These are phyloP conservation scores for Penstemon barbatus DNA, from an alignment of 257 asterid genomes.

Conservation along the genomic window DNA sequence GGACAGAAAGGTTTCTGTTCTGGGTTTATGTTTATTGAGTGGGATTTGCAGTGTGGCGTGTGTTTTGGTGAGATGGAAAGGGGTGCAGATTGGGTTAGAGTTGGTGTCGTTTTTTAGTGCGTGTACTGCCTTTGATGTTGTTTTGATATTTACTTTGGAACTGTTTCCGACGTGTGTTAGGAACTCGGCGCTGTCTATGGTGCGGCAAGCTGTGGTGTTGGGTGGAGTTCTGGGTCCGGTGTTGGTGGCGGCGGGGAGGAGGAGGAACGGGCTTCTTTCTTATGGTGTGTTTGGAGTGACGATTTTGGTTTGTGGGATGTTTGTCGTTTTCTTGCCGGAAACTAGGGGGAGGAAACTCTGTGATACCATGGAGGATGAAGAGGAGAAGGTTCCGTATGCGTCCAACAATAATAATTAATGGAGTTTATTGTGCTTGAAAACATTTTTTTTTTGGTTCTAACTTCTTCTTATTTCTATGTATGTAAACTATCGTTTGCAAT, in stretches of 20 bases:
- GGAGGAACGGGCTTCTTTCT: conserved; percentile 33
- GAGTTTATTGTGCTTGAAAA: background rate
- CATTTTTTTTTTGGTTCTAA: too few relatives aligned
- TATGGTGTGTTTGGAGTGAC: conserved; percentile 63
- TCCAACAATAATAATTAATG: background rate
- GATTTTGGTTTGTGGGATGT: conserved; percentile 35
- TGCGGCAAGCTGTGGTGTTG: conserved; percentile 59
- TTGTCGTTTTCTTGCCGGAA: conserved; percentile 58
- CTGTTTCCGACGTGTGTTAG: conserved; percentile 73
- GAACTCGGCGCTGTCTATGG: conserved; percentile 73
- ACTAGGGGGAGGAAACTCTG: conserved; percentile 51
- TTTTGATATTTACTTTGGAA: conserved; percentile 58
- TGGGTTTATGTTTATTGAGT: conserved; percentile 45
- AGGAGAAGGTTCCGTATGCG: conserved; percentile 20
- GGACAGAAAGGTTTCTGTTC: conserved; percentile 36
- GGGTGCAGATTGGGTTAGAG: conserved; percentile 47
- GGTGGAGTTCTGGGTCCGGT: conserved; percentile 59
- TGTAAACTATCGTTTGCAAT: too few relatives aligned
- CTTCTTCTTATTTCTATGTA: too few relatives aligned
- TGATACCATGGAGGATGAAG: conserved; percentile 65
- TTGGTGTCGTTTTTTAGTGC: conserved; percentile 57
- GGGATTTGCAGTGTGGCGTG: conserved; percentile 55
- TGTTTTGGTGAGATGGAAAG: conserved; percentile 31
- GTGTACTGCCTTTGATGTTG: conserved; percentile 47
- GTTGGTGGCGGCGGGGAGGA: conserved; percentile 55